Evolutionary conservation across 1,139 yeast genomes (phyloP), one percentile per base, ranked within the genome.

Genomic region (Debaryomycetaceae sp.): DNA sequence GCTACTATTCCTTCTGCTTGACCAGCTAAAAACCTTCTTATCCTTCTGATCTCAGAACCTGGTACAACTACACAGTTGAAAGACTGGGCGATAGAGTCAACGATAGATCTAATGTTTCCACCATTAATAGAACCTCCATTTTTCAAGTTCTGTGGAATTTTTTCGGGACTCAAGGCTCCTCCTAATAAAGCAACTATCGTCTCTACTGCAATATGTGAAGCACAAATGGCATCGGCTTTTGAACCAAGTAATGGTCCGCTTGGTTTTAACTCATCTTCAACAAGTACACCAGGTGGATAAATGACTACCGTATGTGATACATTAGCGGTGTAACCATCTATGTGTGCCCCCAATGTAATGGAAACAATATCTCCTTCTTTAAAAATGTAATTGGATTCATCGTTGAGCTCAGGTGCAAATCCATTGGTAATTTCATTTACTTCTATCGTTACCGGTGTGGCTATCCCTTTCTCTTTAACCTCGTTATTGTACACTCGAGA

Each of bases 21-120:
- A 40, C 98, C 98, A 26, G 96, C 95, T 58, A 92, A 78, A 57
- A 91, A 92, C 58, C 98, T 79, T 70, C 96, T 80, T 45, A 91
- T 75, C 61, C 96, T 78, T 67, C 98, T 83, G 33, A 92, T 86
- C 59, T 88, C 83, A 32, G 96, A 86, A 0, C 96, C 96, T 33
- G 98, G 98, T 32, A 86, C 87, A 44, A 92, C 88, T 40, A 74
- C 73, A 70, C 96, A 88, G 61, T 84, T 80, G 68, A 82, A 92
- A 2, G 85, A 73, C 45, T 75, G 75, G 17, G 96, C 98, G 55
- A 92, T 75, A 17, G 81, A 73, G 58, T 92, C 95, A 18, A 89
- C 97, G 37, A 89, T 66, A 29, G 70, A 61, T 62, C 96, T 80
- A 44, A 92, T 81, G 49, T 77, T 65, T 14, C 73, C 55, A 39